phyloP scores from a whole-genome alignment of 1,284 basidiomycete genomes.

The Rhodotorula sp. region DNA sequence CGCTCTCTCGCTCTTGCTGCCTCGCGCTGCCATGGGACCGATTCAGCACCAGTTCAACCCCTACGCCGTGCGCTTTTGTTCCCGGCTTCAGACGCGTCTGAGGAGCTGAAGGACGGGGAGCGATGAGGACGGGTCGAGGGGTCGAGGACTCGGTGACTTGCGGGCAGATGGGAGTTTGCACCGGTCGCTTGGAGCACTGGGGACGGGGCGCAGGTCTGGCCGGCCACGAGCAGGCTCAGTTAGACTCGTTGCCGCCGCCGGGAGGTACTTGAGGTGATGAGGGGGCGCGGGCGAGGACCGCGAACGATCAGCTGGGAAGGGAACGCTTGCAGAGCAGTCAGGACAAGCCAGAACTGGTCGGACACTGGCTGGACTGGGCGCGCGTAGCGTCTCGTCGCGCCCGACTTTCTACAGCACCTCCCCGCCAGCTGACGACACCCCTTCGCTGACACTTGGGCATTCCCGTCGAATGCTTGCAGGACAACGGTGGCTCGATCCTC shows the following conservation, averaged over 20 bases:
- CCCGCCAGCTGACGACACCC: too few relatives aligned
- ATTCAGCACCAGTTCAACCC: constrained; percentile 26
- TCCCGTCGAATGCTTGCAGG: not conserved
- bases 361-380: not conserved
- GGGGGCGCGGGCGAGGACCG: not conserved
- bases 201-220: too few relatives aligned
- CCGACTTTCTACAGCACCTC: constrained; percentile 5
- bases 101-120: not conserved
- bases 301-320: not conserved
- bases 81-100: not conserved
- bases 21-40: constrained; percentile 9
- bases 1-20: not conserved
- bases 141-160: too few relatives aligned
- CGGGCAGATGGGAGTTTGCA: too few relatives aligned
- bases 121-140: not conserved
- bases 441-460: not conserved
- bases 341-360: not conserved
- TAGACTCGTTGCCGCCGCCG: not conserved
- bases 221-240: too few relatives aligned
- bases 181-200: too few relatives aligned
- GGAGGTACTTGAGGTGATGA: too few relatives aligned
- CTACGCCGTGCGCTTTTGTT: constrained; percentile 18
- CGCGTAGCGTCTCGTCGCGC: not conserved
- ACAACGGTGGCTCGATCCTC: constrained; percentile 83
- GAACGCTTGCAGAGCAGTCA: not conserved